Evolutionary conservation across 176 grass and related monocot species (phyloP), one percentile per base, ranked within the genome.

Genomic region (Oryza brachyantha): DNA sequence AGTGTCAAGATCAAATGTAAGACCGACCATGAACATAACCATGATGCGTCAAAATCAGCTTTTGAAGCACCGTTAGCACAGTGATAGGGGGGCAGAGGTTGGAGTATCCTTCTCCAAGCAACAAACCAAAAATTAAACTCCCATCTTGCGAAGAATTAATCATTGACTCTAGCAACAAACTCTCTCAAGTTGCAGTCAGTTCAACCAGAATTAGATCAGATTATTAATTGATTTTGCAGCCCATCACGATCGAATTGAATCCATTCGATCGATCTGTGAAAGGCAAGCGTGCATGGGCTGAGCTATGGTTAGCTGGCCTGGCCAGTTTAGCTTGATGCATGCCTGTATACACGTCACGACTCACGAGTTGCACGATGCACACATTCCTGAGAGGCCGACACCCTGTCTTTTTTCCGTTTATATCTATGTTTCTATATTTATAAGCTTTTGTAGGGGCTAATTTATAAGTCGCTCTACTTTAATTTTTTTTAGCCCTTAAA

Each of bases 361-460:
- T 24, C 46, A 87, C 66, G 60, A 67, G 58, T 78, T 61, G 67
- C 36, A 83, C 67, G 67, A 68, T 7, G 13, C 3, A 8, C 54
- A 24, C 54, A 29, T 42, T 31, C 31, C 17, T 29, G 48, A 36
- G 7, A 52, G 46, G 17, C 46, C 13, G 46, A n/a, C n/a, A n/a
- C n/a, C n/a, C n/a, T n/a, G n/a, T n/a, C n/a, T n/a, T n/a, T n/a
- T n/a, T n/a, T n/a, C n/a, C n/a, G n/a, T n/a, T n/a, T n/a, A n/a
- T n/a, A n/a, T n/a, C n/a, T n/a, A n/a, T n/a, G n/a, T n/a, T n/a
- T n/a, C n/a, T n/a, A n/a, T n/a, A n/a, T n/a, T n/a, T n/a, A n/a
- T n/a, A n/a, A n/a, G n/a, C n/a, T n/a, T n/a, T n/a, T n/a, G n/a
- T n/a, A n/a, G n/a, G n/a, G n/a, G n/a, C n/a, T n/a, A n/a, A n/a